phyloP scores from a whole-genome alignment of 805 yeast species.

The Candida chauliodis region DNA sequence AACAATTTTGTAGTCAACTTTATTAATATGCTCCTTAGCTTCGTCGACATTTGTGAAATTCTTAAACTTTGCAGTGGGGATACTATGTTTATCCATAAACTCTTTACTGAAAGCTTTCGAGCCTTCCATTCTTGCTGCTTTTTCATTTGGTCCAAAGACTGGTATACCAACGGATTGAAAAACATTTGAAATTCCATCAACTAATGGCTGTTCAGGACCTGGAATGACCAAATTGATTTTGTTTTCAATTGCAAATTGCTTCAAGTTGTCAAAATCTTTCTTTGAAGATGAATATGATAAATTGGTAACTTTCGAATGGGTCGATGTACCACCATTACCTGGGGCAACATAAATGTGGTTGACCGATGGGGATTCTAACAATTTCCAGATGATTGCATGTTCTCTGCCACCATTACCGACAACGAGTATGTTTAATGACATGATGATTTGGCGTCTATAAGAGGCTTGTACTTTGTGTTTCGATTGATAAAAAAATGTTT shows the following conservation, averaged over 20 bases:
- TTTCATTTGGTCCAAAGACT: constrained; percentile 91
- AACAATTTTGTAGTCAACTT: constrained; percentile 72
- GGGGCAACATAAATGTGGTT: constrained; percentile 84
- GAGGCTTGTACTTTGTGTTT: not conserved
- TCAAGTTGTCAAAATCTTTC: constrained; percentile 65
- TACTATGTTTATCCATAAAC: constrained; percentile 86
- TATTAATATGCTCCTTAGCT: constrained; percentile 68
- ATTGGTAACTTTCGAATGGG: constrained; percentile 57
- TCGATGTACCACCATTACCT: constrained; percentile 90
- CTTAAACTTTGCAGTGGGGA: constrained; percentile 90
- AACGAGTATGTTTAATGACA: constrained; percentile 60
- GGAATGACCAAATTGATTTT: constrained; percentile 77
- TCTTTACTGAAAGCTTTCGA: constrained; percentile 92
- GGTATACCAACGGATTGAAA: constrained; percentile 86
- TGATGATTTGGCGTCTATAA: constrained; percentile 9
- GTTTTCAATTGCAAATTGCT: constrained; percentile 68
- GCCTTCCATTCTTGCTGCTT: constrained; percentile 94
- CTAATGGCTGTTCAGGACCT: constrained; percentile 99
- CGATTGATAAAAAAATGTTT: no score
- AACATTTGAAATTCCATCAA: constrained; percentile 78
- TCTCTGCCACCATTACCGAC: constrained; percentile 99
- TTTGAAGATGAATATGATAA: constrained; percentile 65
- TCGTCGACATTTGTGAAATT: constrained; percentile 74
- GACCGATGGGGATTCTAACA: constrained; percentile 74
- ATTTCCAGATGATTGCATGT: constrained; percentile 92